phyloP scores from a whole-genome alignment of 768 basidiomycete genomes.

The Auricularia heimuer region DNA sequence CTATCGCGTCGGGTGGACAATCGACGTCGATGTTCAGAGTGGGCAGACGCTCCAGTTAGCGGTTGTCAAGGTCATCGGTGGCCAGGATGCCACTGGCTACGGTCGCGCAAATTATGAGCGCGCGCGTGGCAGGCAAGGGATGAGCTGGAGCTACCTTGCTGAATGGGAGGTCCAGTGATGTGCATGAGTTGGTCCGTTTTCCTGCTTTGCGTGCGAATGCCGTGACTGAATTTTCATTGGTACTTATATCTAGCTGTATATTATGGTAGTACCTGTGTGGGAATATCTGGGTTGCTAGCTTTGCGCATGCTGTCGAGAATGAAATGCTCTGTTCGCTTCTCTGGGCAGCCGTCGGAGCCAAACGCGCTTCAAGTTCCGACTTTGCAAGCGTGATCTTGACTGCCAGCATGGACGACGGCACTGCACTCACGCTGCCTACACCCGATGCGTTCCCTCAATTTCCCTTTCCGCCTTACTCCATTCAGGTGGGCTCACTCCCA shows the following conservation, averaged over 20 bases:
- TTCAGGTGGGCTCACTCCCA: slow-evolving; percentile 19
- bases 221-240: no score
- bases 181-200: no score
- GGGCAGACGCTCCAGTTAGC: background rate
- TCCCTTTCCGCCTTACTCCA: slow-evolving; percentile 76
- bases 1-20: background rate
- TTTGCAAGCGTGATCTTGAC: background rate
- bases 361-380: no score
- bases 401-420: background rate
- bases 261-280: no score
- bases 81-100: background rate
- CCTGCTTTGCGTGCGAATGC: no score
- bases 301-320: no score
- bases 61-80: background rate
- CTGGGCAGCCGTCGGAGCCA: no score
- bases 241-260: no score
- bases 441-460: slow-evolving; percentile 68
- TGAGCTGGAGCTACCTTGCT: background rate
- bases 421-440: slow-evolving; percentile 37
- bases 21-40: background rate
- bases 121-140: background rate
- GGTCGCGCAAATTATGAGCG: background rate
- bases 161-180: background rate
- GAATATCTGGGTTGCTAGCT: no score
- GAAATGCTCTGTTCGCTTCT: no score